These are phyloP conservation scores for Rhodotorula sp. DNA, from an alignment of 1,284 basidiomycete species.

Conservation along the genomic window DNA sequence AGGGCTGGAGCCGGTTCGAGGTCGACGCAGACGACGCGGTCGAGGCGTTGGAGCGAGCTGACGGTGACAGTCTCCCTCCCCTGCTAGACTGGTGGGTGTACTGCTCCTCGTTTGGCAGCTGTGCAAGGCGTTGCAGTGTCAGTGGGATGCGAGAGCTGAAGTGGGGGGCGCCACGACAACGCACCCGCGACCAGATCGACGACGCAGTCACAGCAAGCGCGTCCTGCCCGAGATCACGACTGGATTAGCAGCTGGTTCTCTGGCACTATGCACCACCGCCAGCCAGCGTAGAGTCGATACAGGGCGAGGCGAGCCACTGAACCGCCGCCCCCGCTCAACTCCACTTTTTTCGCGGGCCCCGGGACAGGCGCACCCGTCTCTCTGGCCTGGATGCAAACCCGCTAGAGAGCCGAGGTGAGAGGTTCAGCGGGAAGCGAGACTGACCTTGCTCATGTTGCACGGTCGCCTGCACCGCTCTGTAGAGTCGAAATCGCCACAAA, in stretches of 20 bases:
- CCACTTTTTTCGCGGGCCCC: background rate
- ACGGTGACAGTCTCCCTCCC: slow-evolving; percentile 3
- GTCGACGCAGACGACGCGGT: background rate
- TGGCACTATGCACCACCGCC: too few relatives aligned
- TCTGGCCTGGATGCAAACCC: too few relatives aligned
- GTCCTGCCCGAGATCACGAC: background rate
- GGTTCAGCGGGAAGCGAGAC: background rate
- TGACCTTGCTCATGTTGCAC: background rate
- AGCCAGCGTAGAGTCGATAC: too few relatives aligned
- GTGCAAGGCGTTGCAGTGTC: background rate
- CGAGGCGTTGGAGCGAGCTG: slow-evolving; percentile 1
- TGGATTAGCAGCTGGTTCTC: background rate
- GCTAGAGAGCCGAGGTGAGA: too few relatives aligned
- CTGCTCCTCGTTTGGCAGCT: slow-evolving; percentile 18
- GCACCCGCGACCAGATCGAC: slow-evolving; percentile 25
- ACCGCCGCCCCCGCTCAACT: background rate
- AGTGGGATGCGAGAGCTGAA: background rate
- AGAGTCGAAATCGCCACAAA: background rate
- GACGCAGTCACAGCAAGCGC: slow-evolving; percentile 6
- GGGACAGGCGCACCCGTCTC: too few relatives aligned
- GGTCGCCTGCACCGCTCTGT: background rate
- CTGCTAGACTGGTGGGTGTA: background rate
- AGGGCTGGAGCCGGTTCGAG: background rate
- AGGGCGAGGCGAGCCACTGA: background rate
- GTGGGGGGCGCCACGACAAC: background rate